These are phyloP conservation scores for Wickerhamiella siamensis DNA, from an alignment of 805 yeast genomes.

Conservation along the genomic window DNA sequence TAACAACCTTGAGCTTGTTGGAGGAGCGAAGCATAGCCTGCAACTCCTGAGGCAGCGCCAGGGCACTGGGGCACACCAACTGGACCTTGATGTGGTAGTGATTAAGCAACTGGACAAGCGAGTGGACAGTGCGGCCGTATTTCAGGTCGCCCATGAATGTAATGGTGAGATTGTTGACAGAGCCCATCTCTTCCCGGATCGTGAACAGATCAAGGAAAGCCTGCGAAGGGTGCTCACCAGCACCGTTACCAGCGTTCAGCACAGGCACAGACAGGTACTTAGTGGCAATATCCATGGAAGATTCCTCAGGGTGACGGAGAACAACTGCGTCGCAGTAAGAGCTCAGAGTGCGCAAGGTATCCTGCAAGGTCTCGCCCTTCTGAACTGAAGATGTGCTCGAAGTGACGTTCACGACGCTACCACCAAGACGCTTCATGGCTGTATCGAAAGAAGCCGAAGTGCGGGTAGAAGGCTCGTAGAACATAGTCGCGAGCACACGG, in stretches of 20 bases:
- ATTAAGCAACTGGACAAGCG: slow-evolving; percentile 75
- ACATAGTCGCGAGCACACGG: slow-evolving; percentile 82
- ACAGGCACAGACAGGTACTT: slow-evolving; percentile 95
- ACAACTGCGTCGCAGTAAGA: slow-evolving; percentile 95
- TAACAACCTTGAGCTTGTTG: slow-evolving; percentile 61
- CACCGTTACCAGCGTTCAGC: slow-evolving; percentile 94
- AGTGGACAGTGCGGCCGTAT: slow-evolving; percentile 97
- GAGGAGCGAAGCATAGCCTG: slow-evolving; percentile 48
- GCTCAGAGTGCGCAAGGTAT: slow-evolving; percentile 86
- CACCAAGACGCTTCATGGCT: slow-evolving; percentile 99
- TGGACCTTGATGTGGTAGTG: slow-evolving; percentile 90
- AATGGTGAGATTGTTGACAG: slow-evolving; percentile 93
- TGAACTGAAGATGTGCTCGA: slow-evolving; percentile 85
- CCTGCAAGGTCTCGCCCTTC: slow-evolving; percentile 97
- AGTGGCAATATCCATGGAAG: slow-evolving; percentile 86
- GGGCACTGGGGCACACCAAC: slow-evolving; percentile 80
- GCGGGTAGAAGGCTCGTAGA: slow-evolving; percentile 97
- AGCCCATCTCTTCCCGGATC: slow-evolving; percentile 96
- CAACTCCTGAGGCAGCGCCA: slow-evolving; percentile 65
- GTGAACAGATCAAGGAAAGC: slow-evolving; percentile 96
- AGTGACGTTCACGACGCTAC: slow-evolving; percentile 80
- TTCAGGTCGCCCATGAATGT: slow-evolving; percentile 98
- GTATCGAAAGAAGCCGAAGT: slow-evolving; percentile 95
- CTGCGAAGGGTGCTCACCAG: slow-evolving; percentile 97
- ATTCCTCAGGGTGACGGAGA: slow-evolving; percentile 88